Conservation (phyloP, 2,329 filamentous ascomycete genomes). For the Pseudogymnoascus sp. region DNA sequence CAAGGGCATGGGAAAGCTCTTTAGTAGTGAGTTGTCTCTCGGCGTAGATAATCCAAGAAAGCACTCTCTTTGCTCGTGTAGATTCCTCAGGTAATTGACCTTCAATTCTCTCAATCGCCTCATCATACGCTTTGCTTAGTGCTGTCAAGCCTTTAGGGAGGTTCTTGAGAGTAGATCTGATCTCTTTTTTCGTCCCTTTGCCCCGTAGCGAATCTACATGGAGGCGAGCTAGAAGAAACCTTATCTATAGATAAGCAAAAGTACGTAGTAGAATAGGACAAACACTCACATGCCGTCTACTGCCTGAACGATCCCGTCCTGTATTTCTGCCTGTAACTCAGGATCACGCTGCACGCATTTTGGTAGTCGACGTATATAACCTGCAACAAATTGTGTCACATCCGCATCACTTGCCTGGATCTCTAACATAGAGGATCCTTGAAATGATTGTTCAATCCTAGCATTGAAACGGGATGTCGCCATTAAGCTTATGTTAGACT, state of each 20-base stretch:
- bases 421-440: constrained; percentile 17
- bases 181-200: neutral
- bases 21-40: neutral
- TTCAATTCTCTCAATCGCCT: neutral
- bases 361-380: neutral
- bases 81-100: neutral
- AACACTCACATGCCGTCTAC: neutral
- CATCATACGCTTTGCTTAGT: neutral
- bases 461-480: constrained; percentile 32
- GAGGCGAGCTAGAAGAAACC: neutral
- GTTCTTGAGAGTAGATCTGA: neutral
- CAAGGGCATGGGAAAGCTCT: neutral
- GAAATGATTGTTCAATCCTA: constrained; percentile 51
- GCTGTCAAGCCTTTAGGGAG: neutral
- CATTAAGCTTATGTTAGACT: neutral
- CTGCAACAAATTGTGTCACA: neutral
- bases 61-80: neutral
- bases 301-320: neutral
- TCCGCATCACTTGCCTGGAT: neutral
- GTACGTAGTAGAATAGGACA: neutral
- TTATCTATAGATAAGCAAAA: neutral
- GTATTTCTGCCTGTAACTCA: neutral
- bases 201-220: neutral
- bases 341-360: neutral
- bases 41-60: neutral